Conservation (phyloP, 2,329 filamentous ascomycete genomes). For the Polytolypa hystricis region DNA sequence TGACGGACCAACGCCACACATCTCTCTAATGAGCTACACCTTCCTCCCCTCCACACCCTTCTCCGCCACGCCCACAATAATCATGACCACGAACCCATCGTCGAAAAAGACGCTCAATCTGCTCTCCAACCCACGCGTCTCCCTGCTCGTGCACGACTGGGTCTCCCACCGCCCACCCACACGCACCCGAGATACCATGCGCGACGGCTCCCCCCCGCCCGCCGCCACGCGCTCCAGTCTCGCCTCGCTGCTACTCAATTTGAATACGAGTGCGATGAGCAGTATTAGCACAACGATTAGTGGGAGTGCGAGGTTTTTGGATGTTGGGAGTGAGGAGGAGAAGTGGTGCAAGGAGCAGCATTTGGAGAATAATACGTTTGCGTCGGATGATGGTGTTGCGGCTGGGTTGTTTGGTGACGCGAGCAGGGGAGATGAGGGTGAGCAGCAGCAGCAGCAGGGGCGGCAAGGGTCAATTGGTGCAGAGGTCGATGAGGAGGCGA, state of each 20-base stretch:
- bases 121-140: conserved; percentile 72
- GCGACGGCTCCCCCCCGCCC: conserved; percentile 52
- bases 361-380: conserved; percentile 85
- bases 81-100: conserved; percentile 81
- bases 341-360: conserved; percentile 72
- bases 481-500: conserved; percentile 54
- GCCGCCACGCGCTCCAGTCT: conserved; percentile 59
- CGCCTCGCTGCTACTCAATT: conserved; percentile 71
- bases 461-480: conserved; percentile 50
- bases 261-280: conserved; percentile 80
- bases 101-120: conserved; percentile 66
- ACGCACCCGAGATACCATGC: conserved; percentile 44
- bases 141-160: conserved; percentile 96
- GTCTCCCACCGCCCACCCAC: conserved; percentile 83
- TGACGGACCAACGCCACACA: conserved; percentile 70
- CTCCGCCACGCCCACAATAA: conserved; percentile 64
- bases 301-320: conserved; percentile 66
- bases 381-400: conserved; percentile 40
- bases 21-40: conserved; percentile 98
- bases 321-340: conserved; percentile 68
- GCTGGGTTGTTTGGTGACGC: conserved; percentile 32
- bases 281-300: conserved; percentile 91
- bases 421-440: conserved; percentile 13
- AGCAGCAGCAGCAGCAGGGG: conserved; percentile 19
- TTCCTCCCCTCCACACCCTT: conserved; percentile 74